These are phyloP conservation scores for Neurospora sp. DNA, from an alignment of 495 filamentous ascomycete species.

Conservation along the genomic window DNA sequence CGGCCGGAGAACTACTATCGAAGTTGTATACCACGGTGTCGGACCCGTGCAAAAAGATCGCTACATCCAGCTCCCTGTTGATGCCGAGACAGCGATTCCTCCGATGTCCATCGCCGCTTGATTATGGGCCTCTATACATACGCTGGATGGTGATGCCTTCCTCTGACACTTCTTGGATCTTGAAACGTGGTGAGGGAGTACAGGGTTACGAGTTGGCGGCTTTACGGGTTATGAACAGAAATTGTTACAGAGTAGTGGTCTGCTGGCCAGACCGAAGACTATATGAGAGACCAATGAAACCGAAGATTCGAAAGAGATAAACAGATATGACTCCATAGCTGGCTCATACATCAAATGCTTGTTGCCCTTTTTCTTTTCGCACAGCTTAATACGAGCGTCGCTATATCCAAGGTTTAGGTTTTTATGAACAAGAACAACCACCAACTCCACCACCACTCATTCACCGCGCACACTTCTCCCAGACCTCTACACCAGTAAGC, in stretches of 20 bases:
- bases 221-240: background rate
- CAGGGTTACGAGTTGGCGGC: background rate
- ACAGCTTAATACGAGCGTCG: background rate
- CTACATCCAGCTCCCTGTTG: background rate
- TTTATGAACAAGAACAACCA: background rate
- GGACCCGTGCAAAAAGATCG: background rate
- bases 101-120: background rate
- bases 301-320: background rate
- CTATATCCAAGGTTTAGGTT: background rate
- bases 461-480: conserved; percentile 38
- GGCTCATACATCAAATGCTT: background rate
- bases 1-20: background rate
- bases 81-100: background rate
- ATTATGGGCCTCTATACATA: background rate
- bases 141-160: background rate
- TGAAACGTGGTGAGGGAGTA: background rate
- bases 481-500: conserved; percentile 47
- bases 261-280: background rate
- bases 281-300: background rate
- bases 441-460: background rate
- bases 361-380: too few species aligned
- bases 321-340: background rate
- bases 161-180: background rate
- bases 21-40: background rate
- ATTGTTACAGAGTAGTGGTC: background rate